These are phyloP conservation scores for Eucalyptus curtisii DNA, from an alignment of 345 rosid genomes.

Conservation along the genomic window DNA sequence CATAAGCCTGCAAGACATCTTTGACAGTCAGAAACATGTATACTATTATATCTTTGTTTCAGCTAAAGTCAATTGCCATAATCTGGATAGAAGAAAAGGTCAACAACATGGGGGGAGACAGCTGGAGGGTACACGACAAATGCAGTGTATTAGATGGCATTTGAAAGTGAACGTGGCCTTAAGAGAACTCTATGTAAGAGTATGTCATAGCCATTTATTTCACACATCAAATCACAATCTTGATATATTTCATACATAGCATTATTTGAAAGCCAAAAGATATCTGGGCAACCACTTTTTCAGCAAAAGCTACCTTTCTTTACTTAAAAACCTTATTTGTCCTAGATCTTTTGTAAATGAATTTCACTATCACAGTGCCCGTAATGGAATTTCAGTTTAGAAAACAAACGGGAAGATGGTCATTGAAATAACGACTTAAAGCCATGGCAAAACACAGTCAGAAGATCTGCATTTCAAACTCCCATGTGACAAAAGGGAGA, in stretches of 20 bases:
- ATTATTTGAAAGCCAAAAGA: neutral
- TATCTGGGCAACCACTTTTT: neutral
- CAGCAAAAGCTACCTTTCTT: neutral
- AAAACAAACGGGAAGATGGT: neutral
- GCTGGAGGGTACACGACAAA: neutral
- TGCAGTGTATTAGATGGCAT: neutral
- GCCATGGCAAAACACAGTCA: neutral
- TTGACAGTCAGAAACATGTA: neutral
- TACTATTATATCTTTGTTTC: neutral
- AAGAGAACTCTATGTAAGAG: neutral
- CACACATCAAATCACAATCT: neutral
- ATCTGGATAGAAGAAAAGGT: neutral
- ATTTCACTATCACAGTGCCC: neutral
- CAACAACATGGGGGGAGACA: neutral
- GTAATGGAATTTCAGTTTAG: neutral
- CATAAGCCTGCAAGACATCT: constrained; percentile 67
- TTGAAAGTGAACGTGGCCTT: neutral
- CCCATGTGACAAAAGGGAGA: neutral
- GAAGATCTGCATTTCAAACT: neutral
- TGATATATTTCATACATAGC: neutral
- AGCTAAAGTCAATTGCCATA: neutral
- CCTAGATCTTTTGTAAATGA: neutral
- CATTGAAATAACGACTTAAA: neutral
- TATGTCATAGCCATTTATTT: neutral
- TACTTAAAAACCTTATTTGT: neutral